Evolutionary conservation across 2,329 filamentous ascomycete genomes (phyloP).

Genomic region (Nothopassalora personata): DNA sequence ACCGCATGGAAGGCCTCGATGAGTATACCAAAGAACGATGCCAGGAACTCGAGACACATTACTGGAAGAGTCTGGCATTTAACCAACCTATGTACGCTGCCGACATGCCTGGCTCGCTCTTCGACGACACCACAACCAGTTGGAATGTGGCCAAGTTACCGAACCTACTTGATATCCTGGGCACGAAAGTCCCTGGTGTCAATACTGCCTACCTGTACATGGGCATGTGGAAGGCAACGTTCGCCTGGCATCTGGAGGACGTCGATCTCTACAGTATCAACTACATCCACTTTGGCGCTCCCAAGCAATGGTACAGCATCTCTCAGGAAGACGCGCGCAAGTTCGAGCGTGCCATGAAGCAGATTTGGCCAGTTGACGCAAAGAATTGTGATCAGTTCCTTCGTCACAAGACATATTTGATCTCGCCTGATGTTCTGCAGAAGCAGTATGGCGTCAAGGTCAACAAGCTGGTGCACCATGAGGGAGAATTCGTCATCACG

Average conservation of each 20-base stretch:
- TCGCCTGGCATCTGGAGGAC: slow-evolving; percentile 97
- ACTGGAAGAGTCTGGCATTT: slow-evolving; percentile 97
- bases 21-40: slow-evolving; percentile 89
- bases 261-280: slow-evolving; percentile 99
- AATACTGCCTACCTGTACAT: slow-evolving; percentile 97
- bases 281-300: slow-evolving; percentile 96
- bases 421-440: slow-evolving; percentile 81
- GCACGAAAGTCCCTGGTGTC: slow-evolving; percentile 92
- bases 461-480: slow-evolving; percentile 91
- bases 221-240: slow-evolving; percentile 99
- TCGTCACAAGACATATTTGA: slow-evolving; percentile 94
- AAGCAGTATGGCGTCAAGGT: slow-evolving; percentile 92
- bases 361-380: slow-evolving; percentile 85
- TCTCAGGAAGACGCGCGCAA: slow-evolving; percentile 88
- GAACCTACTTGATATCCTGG: slow-evolving; percentile 87
- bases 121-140: slow-evolving; percentile 72
- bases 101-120: slow-evolving; percentile 91
- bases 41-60: slow-evolving; percentile 86
- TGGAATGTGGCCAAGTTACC: slow-evolving; percentile 97
- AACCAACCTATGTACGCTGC: slow-evolving; percentile 92
- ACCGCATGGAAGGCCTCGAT: slow-evolving; percentile 73
- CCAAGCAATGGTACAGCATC: slow-evolving; percentile 99
- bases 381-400: slow-evolving; percentile 96
- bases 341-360: slow-evolving; percentile 93
- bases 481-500: slow-evolving; percentile 96